phyloP scores from a whole-genome alignment of 169 alveolate species.

The Amoebophrya sp. region DNA sequence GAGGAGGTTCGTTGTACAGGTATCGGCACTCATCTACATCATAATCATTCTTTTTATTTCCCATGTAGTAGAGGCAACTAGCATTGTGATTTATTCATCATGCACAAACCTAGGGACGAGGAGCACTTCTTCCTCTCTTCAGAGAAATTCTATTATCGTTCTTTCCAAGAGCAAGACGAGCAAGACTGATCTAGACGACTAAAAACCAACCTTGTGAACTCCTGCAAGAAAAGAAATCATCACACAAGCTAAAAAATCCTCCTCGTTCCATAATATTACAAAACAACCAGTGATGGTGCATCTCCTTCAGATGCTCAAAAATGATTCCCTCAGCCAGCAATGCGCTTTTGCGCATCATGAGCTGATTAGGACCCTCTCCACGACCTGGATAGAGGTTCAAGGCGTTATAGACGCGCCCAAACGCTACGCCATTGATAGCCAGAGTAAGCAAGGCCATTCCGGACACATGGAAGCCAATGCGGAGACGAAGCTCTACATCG shows the following conservation, averaged over 20 bases:
- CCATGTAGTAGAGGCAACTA: too few species aligned
- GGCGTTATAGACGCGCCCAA: not conserved
- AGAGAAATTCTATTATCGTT: not conserved
- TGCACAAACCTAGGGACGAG: too few species aligned
- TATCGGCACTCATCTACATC: too few species aligned
- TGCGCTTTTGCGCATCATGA: not conserved
- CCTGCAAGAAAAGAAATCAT: too few species aligned
- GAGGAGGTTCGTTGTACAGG: too few species aligned
- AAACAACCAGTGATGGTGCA: not conserved
- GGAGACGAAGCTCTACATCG: not conserved
- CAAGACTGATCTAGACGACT: not conserved
- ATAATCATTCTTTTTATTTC: too few species aligned
- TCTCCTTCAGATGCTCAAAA: not conserved
- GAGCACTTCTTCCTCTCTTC: not conserved
- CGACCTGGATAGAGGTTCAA: not conserved
- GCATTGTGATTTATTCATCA: too few species aligned
- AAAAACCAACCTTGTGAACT: too few species aligned
- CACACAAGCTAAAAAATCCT: too few species aligned
- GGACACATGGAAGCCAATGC: slow-evolving; percentile 3
- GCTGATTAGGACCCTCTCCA: not conserved
- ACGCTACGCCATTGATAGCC: not conserved
- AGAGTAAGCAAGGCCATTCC: not conserved
- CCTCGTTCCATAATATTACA: too few species aligned
- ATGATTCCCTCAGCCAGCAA: not conserved
- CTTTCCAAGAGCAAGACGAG: not conserved